phyloP scores from a whole-genome alignment of 2,329 filamentous ascomycete species.

The Diaporthe australafricana region DNA sequence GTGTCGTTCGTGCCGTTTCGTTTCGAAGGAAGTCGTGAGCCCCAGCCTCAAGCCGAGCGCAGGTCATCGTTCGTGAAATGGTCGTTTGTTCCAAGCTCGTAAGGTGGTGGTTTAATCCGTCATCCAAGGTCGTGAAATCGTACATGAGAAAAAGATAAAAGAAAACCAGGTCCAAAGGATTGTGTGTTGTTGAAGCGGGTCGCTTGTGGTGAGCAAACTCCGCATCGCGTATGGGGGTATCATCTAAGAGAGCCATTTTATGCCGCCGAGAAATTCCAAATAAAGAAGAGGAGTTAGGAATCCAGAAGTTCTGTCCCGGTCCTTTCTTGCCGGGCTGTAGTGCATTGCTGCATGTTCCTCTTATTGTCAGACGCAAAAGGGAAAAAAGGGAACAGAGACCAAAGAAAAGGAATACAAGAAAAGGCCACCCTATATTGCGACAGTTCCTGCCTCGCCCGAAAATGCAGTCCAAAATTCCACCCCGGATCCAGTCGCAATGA shows the following conservation, averaged over 20 bases:
- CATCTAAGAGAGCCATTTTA: slow-evolving; percentile 56
- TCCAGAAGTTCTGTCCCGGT: slow-evolving; percentile 56
- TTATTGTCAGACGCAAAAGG: slow-evolving; percentile 55
- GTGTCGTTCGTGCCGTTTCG: slow-evolving; percentile 30
- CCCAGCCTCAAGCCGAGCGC: slow-evolving; percentile 39
- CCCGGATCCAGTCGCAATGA: slow-evolving; percentile 68
- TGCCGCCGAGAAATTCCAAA: slow-evolving; percentile 48
- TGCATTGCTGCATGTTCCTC: slow-evolving; percentile 75
- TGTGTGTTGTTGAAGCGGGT: slow-evolving; percentile 53
- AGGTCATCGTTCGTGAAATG: slow-evolving; percentile 48
- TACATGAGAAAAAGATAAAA: slow-evolving; percentile 57
- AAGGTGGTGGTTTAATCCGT: slow-evolving; percentile 47
- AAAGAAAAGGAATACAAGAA: slow-evolving; percentile 43
- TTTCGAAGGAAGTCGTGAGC: slow-evolving; percentile 38
- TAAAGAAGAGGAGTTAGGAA: slow-evolving; percentile 41
- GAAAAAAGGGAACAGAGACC: slow-evolving; percentile 52
- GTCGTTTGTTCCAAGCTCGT: slow-evolving; percentile 50
- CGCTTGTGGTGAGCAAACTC: slow-evolving; percentile 45
- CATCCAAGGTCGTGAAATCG: slow-evolving; percentile 58
- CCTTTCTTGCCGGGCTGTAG: slow-evolving; percentile 55
- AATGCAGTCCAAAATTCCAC: slow-evolving; percentile 65
- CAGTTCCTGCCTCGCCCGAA: slow-evolving; percentile 59
- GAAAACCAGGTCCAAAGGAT: slow-evolving; percentile 46
- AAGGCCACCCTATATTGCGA: slow-evolving; percentile 60
- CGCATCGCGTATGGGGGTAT: slow-evolving; percentile 49